Evolutionary conservation across 164 flowering plant species (phyloP).

Genomic region (Piper longum): DNA sequence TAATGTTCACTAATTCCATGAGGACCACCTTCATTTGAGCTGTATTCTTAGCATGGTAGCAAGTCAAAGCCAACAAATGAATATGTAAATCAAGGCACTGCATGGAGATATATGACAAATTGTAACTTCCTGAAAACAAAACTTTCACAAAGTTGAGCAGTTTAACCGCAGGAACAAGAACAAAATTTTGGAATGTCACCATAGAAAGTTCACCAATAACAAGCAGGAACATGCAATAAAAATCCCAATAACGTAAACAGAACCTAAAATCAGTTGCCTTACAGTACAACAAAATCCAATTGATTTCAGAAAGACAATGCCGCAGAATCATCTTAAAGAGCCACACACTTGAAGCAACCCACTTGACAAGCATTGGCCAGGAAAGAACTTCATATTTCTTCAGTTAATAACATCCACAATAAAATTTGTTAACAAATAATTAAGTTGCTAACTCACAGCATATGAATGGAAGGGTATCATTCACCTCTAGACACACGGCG

Average conservation of each 20-base stretch:
- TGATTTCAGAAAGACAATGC: too few species aligned
- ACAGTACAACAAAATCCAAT: too few species aligned
- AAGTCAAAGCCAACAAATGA: neutral
- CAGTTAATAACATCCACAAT: too few species aligned
- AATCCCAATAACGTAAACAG: neutral
- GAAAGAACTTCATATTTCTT: too few species aligned
- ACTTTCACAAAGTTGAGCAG: neutral
- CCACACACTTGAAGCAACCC: too few species aligned
- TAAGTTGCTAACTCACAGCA: too few species aligned
- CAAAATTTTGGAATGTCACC: neutral
- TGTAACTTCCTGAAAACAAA: neutral
- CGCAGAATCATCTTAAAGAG: too few species aligned
- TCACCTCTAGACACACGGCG: neutral
- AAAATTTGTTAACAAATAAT: too few species aligned
- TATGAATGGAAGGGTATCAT: neutral
- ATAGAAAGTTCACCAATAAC: neutral
- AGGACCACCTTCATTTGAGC: neutral
- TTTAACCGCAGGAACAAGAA: neutral
- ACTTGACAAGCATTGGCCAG: too few species aligned
- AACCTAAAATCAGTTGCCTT: too few species aligned
- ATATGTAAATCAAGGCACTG: neutral
- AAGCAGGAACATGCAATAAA: neutral
- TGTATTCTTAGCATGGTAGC: neutral
- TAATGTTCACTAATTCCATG: neutral
- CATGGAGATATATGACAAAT: neutral